Conservation (phyloP, 2,329 filamentous ascomycete genomes). For the Cladophialophora bantiana region DNA sequence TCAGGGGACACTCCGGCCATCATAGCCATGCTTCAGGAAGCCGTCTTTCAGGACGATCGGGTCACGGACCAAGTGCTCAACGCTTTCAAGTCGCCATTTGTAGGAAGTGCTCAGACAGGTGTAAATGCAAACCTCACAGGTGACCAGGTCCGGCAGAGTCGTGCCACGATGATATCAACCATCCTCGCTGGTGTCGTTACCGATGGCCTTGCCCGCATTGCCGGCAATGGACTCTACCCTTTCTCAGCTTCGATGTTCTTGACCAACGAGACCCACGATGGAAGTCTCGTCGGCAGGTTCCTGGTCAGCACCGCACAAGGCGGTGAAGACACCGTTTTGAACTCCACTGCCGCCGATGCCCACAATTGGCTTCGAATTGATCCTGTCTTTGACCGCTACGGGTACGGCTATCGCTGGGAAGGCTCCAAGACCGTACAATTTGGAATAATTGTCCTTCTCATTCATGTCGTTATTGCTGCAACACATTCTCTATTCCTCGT, state of each 20-base stretch:
- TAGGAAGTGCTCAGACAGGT: constrained; percentile 10
- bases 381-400: constrained; percentile 30
- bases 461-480: constrained; percentile 22
- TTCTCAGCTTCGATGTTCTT: constrained; percentile 34
- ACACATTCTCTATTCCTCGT: constrained; percentile 26
- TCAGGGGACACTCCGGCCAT: constrained; percentile 17
- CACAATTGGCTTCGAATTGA: constrained; percentile 30
- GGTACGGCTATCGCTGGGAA: constrained; percentile 33
- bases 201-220: constrained; percentile 33
- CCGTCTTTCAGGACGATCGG: constrained; percentile 12
- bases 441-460: constrained; percentile 32
- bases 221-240: constrained; percentile 31
- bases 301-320: constrained; percentile 27
- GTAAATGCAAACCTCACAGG: constrained; percentile 10
- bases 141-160: constrained; percentile 19
- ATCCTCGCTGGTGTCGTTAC: constrained; percentile 29
- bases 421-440: constrained; percentile 32
- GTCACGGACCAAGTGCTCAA: constrained; percentile 20
- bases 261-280: constrained; percentile 28
- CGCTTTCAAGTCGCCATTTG: constrained; percentile 28
- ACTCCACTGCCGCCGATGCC: constrained; percentile 25
- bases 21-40: constrained; percentile 25
- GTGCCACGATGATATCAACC: constrained; percentile 32
- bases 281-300: constrained; percentile 29
- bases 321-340: constrained; percentile 28